A percentile compares a stretch with the other conserved stretches of the same genome.
These are phyloP conservation scores for Pinus albicaulis DNA, from an alignment of 75 land plant genomes.

Conservation along the genomic window DNA sequence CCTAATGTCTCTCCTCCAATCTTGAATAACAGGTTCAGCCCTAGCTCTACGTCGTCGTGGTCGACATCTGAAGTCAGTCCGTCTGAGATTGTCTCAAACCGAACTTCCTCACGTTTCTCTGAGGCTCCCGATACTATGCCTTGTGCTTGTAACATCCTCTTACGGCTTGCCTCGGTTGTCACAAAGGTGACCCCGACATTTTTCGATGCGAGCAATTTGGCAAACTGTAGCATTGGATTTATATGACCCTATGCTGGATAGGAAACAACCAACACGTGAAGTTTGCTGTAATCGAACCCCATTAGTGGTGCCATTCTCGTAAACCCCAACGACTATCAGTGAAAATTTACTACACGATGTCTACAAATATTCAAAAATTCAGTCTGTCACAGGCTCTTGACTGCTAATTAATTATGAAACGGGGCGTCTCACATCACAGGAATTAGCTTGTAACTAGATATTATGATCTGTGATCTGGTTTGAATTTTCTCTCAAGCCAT, in stretches of 20 bases:
- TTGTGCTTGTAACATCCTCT: constrained; percentile 5
- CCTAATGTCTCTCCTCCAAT: too few relatives aligned
- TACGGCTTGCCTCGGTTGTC: constrained; percentile 18
- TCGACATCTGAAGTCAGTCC: not conserved
- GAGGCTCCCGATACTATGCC: not conserved
- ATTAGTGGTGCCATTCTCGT: not conserved
- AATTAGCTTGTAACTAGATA: too few relatives aligned
- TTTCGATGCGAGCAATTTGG: constrained; percentile 10
- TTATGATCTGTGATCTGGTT: too few relatives aligned
- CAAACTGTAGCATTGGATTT: constrained; percentile 32
- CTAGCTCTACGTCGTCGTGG: too few relatives aligned
- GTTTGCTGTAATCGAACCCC: not conserved
- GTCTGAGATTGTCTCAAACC: not conserved
- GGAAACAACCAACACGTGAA: constrained; percentile 24
- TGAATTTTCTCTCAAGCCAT: too few relatives aligned
- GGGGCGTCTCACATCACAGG: too few relatives aligned
- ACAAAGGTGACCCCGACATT: constrained; percentile 24
- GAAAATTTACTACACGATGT: not conserved
- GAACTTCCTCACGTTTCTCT: not conserved
- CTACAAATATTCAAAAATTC: not conserved
- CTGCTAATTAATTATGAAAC: too few relatives aligned
- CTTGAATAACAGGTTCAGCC: too few relatives aligned
- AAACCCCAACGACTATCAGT: too few relatives aligned
- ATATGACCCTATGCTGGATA: constrained; percentile 33
- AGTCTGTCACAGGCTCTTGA: too few relatives aligned